Evolutionary conservation across 352 stramenopile species (phyloP), one percentile per base, ranked within the genome.

Genomic region (Plasmopara muralis): DNA sequence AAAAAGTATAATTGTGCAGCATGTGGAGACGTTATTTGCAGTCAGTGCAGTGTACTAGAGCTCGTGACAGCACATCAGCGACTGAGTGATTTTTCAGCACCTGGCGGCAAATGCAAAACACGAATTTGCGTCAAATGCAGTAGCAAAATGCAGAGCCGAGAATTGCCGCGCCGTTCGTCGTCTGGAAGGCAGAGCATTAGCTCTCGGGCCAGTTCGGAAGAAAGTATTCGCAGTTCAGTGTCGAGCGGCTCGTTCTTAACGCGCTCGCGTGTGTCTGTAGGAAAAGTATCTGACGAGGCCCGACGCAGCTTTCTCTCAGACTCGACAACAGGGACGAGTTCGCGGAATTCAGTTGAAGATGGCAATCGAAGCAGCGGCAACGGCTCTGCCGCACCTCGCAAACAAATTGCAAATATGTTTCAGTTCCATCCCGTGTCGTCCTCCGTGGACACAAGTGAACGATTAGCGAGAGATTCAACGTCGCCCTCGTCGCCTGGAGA

Each of bases 1-100:
- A 92, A 92, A 57, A 92, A 92, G 53, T 88, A 92, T 63, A 89
- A 88, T 47, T 92, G 82, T 50, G 75, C 69, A 12, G 82, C 68
- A 28, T 92, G 82, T 46, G 82, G 82, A 41, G 82, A 92, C 31
- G 82, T 92, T 34, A 85, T 92, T 39, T 92, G 82, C 57, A 85
- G 69, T 46, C 77, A 87, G 53, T 92, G 82, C 46, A 87, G 77
- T 45, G 68, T 92, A 12, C 68, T 84, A 16, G 71, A 92, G 66
- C 65, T 87, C n/a, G 76, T 92, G 40, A 76, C 74, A 15, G 55
- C 75, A 2, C 71, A 73, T 25, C 63, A 71, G 48, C 50, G 63
- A 13, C 47, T 63, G 5, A 71, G 63, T 50, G 55, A 68, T 48
- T 47, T 70, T 6, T 61, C 50, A 5, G 47, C 55, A 12, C 58